Evolutionary conservation across 1,284 basidiomycete genomes (phyloP), one percentile per base, ranked within the genome.

Genomic region (Tilletia caries): DNA sequence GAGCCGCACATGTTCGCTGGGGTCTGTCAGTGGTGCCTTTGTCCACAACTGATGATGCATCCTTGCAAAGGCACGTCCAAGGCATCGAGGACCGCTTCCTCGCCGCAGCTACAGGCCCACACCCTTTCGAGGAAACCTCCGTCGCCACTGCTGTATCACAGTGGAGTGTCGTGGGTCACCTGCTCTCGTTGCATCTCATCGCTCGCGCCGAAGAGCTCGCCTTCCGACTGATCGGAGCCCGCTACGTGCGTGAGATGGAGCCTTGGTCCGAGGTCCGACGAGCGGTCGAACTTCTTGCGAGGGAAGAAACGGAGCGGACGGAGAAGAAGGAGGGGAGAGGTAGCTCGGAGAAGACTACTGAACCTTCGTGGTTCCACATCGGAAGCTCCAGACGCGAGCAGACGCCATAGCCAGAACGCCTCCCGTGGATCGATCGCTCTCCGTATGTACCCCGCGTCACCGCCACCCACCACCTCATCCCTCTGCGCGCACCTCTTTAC

Each of bases 1-100:
- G 86, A 88, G 0, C 69, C 64, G 3, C 88, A 86, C 1, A 82
- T 84, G 23, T 87, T 87, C 73, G 8, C 0, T 41, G 34, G 6
- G 10, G 23, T 18, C 10, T 64, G 29, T 18, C 32, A n/a, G 41
- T 62, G 2, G 29, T 33, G 18, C 13, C 44, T 43, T 8, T n/a
- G 23, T 33, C 29, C 33, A 33, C 29, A 15, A 50, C 23, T 13
- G 48, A 50, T 18, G 29, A 62, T 34, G 29, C 33, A 27, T 54
- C 52, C 33, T 6, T 33, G 34, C 29, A 25, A 50, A 18, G n/a
- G 23, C 25, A 46, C 48, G 46, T 27, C 18, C 27, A 34, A 41
- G n/a, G 3, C 5, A 27, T 64, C 18, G 46, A 43, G 13, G 33
- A 25, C 27, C 68, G 27, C 1, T 48, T 32, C 34, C 68, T 27